phyloP scores from a whole-genome alignment of 108 stramenopile genomes.

The Pseudonitzschia multiseries region DNA sequence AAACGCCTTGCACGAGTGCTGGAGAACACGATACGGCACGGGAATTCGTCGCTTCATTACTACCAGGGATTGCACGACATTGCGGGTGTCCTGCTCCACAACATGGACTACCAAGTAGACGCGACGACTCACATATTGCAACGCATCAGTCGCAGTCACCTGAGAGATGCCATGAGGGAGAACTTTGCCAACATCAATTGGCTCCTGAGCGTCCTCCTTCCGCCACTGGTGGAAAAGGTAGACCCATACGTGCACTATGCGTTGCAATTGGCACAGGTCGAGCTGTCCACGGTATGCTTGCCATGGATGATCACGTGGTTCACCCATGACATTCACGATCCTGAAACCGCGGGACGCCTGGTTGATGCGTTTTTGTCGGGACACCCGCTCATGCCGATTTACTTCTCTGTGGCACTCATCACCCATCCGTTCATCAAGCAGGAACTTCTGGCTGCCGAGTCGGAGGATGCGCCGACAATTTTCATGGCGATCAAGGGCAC shows the following conservation, averaged over 20 bases:
- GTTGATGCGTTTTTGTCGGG: slow-evolving; percentile 84
- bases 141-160: slow-evolving; percentile 33
- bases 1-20: slow-evolving; percentile 31
- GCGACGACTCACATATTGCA: slow-evolving; percentile 23
- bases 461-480: slow-evolving; percentile 26
- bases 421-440: slow-evolving; percentile 32
- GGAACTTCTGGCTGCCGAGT: slow-evolving; percentile 25
- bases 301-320: slow-evolving; percentile 92
- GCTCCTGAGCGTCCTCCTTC: slow-evolving; percentile 24
- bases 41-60: slow-evolving; percentile 25
- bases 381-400: slow-evolving; percentile 79
- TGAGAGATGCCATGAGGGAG: slow-evolving; percentile 46
- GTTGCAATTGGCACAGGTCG: slow-evolving; percentile 19
- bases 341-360: slow-evolving; percentile 61
- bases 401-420: slow-evolving; percentile 71
- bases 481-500: slow-evolving; percentile 30
- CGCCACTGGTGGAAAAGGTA: slow-evolving; percentile 38
- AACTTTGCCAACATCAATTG: slow-evolving; percentile 37
- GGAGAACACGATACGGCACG: slow-evolving; percentile 22
- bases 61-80: slow-evolving; percentile 54
- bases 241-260: slow-evolving; percentile 37
- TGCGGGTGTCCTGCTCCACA: slow-evolving; percentile 47
- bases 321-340: slow-evolving; percentile 80
- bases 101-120: slow-evolving; percentile 45
- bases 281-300: slow-evolving; percentile 33